Percentiles rank a stretch among this genome's conserved stretches.
These are phyloP conservation scores for Purpureocillium lavendulum DNA, from an alignment of 2,329 filamentous ascomycete genomes.

Conservation along the genomic window DNA sequence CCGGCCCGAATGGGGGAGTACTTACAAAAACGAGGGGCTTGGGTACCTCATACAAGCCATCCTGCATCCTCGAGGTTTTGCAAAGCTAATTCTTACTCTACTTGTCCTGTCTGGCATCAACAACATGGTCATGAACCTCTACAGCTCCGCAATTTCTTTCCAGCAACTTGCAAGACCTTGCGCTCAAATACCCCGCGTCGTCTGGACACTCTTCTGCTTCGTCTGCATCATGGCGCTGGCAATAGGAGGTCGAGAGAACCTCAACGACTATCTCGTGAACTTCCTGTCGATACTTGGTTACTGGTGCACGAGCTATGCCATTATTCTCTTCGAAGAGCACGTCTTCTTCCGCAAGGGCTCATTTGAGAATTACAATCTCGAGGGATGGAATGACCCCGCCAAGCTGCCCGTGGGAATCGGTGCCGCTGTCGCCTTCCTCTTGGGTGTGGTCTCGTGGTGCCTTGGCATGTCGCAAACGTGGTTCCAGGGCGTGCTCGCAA, in stretches of 20 bases:
- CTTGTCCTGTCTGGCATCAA: conserved; percentile 28
- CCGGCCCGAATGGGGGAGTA: conserved; percentile 25
- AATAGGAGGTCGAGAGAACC: conserved; percentile 28
- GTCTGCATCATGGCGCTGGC: conserved; percentile 31
- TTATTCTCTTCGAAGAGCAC: conserved; percentile 32
- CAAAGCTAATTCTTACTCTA: conserved; percentile 31
- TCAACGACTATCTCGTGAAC: conserved; percentile 33
- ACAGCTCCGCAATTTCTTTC: conserved; percentile 28
- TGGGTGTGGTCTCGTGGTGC: conserved; percentile 36
- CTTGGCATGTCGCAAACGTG: conserved; percentile 48
- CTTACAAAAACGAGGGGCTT: conserved; percentile 30
- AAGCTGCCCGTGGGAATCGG: conserved; percentile 32
- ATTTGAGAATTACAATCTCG: conserved; percentile 30
- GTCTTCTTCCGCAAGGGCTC: conserved; percentile 31
- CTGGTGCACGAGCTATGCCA: conserved; percentile 33
- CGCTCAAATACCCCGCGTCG: conserved; percentile 27
- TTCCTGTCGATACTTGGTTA: conserved; percentile 36
- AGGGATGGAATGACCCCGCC: conserved; percentile 34
- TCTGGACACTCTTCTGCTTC: conserved; percentile 30
- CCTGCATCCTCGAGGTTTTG: conserved; percentile 35
- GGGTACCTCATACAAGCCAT: conserved; percentile 35
- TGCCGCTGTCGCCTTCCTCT: conserved; percentile 30
- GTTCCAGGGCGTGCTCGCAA: conserved; percentile 47
- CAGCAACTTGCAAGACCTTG: conserved; percentile 29
- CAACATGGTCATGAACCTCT: conserved; percentile 28